Conservation (phyloP, 73 alveolate species). For the Paramecium primaurelia region DNA sequence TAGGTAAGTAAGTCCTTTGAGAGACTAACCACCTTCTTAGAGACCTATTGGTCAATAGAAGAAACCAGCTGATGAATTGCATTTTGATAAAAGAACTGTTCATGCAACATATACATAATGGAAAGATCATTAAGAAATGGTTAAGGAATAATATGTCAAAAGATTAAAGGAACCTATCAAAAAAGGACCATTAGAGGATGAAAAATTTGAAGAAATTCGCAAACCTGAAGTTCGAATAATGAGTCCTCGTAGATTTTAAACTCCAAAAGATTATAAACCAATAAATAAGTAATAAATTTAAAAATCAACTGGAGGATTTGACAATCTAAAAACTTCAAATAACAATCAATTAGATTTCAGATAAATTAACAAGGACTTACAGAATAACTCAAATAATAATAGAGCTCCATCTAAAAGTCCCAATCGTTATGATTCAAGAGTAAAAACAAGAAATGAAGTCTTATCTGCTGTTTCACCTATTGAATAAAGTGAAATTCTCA, state of each 20-base stretch:
- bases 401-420: conserved; percentile 32
- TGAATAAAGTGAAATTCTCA: background rate
- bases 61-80: background rate
- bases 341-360: background rate
- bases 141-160: background rate
- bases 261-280: conserved; percentile 21
- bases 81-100: background rate
- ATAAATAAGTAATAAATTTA: background rate
- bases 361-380: background rate
- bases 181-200: background rate
- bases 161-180: conserved; percentile 12
- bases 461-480: background rate
- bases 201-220: background rate
- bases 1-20: background rate
- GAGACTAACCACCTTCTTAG: background rate
- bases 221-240: background rate
- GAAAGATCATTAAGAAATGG: background rate
- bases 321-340: background rate
- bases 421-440: background rate
- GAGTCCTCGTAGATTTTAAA: conserved; percentile 28
- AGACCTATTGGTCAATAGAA: background rate
- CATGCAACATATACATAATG: conserved; percentile 20
- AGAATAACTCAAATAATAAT: background rate
- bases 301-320: background rate
- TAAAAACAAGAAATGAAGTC: background rate